A percentile compares a stretch with the other conserved stretches of the same genome.
Conservation (phyloP, 2,329 filamentous ascomycete species). For the Alternaria sp. region DNA sequence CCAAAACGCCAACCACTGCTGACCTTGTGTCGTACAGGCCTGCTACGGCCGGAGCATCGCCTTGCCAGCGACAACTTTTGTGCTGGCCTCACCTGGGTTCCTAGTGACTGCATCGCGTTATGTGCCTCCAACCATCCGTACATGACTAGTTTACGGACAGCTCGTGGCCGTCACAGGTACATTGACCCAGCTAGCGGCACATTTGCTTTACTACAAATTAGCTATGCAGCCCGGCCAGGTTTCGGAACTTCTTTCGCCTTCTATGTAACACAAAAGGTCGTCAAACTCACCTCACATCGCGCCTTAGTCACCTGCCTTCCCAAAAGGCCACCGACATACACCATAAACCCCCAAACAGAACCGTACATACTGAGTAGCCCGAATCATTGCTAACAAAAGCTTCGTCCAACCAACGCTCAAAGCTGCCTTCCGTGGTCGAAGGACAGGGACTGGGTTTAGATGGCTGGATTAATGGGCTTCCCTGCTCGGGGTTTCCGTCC, state of each 20-base stretch:
- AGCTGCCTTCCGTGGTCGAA: background rate
- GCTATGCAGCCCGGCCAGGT: background rate
- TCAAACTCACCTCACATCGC: background rate
- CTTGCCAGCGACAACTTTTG: background rate
- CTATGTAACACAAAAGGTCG: background rate
- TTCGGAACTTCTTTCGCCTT: background rate
- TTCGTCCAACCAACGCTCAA: background rate
- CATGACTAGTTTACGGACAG: background rate
- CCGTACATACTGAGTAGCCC: background rate
- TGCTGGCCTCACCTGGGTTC: background rate
- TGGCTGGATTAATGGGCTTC: background rate
- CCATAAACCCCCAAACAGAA: background rate
- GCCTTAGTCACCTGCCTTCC: background rate
- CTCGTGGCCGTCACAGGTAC: background rate
- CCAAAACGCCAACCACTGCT: background rate
- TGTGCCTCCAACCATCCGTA: background rate
- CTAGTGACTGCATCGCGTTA: background rate
- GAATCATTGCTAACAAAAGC: background rate
- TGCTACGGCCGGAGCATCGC: background rate
- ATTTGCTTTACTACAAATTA: background rate
- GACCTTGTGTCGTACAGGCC: background rate
- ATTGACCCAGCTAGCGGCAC: background rate
- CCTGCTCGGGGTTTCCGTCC: background rate
- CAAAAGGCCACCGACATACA: background rate
- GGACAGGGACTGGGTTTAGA: background rate